phyloP scores from a whole-genome alignment of 352 stramenopile genomes.

The Vaucheria bursata region DNA sequence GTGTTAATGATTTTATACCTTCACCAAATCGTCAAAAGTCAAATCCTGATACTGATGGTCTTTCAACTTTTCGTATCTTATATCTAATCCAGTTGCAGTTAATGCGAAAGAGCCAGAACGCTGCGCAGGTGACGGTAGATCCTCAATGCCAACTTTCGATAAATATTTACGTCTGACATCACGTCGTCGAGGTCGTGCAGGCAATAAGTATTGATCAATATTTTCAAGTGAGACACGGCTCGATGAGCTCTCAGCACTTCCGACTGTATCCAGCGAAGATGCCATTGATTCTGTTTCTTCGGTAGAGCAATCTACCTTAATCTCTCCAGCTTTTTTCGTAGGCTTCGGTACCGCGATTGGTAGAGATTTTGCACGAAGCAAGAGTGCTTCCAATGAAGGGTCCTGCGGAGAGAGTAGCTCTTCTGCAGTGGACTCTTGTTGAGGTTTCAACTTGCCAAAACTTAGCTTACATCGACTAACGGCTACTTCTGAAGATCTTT shows the following conservation, averaged over 20 bases:
- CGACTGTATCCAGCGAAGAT: neutral
- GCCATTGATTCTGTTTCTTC: neutral
- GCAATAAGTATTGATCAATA: neutral
- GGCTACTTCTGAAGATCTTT: conserved; percentile 8
- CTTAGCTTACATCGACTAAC: neutral
- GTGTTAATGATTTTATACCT: no score
- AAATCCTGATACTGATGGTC: conserved; percentile 39
- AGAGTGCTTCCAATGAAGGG: neutral
- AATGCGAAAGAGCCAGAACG: neutral
- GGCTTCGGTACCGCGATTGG: neutral
- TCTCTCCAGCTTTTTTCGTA: neutral
- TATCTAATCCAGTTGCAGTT: neutral
- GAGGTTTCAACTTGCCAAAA: neutral
- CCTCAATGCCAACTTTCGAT: conserved; percentile 33
- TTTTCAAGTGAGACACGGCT: neutral
- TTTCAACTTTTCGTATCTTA: conserved; percentile 35
- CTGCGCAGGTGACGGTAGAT: neutral
- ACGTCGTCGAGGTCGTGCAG: conserved; percentile 15
- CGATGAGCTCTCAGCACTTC: neutral
- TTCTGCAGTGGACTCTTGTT: neutral
- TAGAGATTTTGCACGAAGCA: conserved; percentile 3
- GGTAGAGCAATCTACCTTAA: neutral
- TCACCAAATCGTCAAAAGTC: conserved; percentile 38
- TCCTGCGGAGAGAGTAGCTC: neutral
- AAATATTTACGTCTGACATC: conserved; percentile 36